Evolutionary conservation across 805 yeast species (phyloP), one percentile per base, ranked within the genome.

Genomic region (Komagataella mondaviorum): DNA sequence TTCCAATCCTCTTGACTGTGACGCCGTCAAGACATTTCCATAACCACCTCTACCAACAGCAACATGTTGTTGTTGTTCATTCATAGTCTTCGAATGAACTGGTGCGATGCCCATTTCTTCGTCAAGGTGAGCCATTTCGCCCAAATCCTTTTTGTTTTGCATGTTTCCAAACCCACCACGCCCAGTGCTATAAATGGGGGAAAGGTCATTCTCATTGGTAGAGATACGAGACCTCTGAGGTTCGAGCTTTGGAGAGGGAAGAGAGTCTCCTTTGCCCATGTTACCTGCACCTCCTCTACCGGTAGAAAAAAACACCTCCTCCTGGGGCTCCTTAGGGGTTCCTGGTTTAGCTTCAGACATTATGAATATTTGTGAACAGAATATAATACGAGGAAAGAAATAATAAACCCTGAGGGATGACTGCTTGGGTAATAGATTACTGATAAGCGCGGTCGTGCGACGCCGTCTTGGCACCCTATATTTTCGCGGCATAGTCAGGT

Each of bases 281-380:
- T 77, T 77, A 12, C 80, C 80, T 3, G 77, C 77, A 7, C 82
- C 83, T 30, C 83, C 83, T 55, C 82, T 64, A 6, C 82, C 81
- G 0, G 81, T 72, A n/a, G 78, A 71, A 53, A 73, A 68, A 53
- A 67, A 69, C 6, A 68, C 67, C 14, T 62, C 57, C 2, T 66
- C 68, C 23, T 63, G 56, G 45, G 58, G 61, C 48, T 63, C 67
- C 39, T 30, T 30, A 30, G 39, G 12, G 39, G 39, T 14, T 10
- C 8, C 14, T 30, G n/a, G 39, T 30, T 30, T 30, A 14, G 39
- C 39, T 30, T 30, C 39, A 30, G 39, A 10, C 39, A 30, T 30
- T 30, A 14, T 10, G 4, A 8, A 10, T 30, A 14, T 8, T 30
- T 8, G 39, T 30, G 14, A 10, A 30, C 39, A 30, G 14, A 30